Conservation (phyloP, 805 yeast species). For the Isabelozyma pseudorhagii region DNA sequence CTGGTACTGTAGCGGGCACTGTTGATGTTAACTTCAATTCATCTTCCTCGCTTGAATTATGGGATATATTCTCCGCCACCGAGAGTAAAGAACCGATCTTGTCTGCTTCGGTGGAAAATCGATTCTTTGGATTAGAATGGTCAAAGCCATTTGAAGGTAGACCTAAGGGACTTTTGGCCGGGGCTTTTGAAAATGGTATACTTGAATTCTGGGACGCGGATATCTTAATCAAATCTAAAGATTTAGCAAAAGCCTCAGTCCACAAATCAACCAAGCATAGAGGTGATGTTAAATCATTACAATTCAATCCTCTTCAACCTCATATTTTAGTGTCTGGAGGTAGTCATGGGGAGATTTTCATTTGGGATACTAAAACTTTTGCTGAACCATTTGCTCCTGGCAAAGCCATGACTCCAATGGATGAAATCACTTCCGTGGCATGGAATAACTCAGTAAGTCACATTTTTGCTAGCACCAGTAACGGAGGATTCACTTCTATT, state of each 20-base stretch:
- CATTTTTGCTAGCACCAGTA: slow-evolving; percentile 87
- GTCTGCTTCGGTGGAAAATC: slow-evolving; percentile 30
- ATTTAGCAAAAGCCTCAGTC: slow-evolving; percentile 41
- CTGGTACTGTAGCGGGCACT: slow-evolving; percentile 96
- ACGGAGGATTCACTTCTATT: slow-evolving; percentile 80
- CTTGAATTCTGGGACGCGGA: slow-evolving; percentile 77
- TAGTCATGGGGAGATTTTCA: slow-evolving; percentile 78
- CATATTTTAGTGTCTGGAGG: slow-evolving; percentile 85
- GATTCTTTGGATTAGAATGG: slow-evolving; percentile 84
- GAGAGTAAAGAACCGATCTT: slow-evolving; percentile 29
- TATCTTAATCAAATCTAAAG: slow-evolving; percentile 40
- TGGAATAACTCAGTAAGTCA: slow-evolving; percentile 87
- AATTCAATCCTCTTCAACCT: slow-evolving; percentile 71
- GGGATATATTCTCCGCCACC: slow-evolving; percentile 57
- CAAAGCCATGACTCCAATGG: slow-evolving; percentile 72
- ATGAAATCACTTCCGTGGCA: slow-evolving; percentile 74
- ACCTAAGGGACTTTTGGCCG: slow-evolving; percentile 65
- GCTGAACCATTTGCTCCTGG: slow-evolving; percentile 68
- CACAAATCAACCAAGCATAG: slow-evolving; percentile 57
- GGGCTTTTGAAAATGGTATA: slow-evolving; percentile 82
- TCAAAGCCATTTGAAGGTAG: slow-evolving; percentile 51
- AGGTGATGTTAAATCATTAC: slow-evolving; percentile 67
- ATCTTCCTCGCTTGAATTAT: slow-evolving; percentile 71
- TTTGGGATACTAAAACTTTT: slow-evolving; percentile 81
- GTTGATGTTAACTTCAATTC: slow-evolving; percentile 85